Percentiles rank a stretch among this genome's conserved stretches.
phyloP scores from a whole-genome alignment of 148 eudicot species.

The Beta vulgaris region DNA sequence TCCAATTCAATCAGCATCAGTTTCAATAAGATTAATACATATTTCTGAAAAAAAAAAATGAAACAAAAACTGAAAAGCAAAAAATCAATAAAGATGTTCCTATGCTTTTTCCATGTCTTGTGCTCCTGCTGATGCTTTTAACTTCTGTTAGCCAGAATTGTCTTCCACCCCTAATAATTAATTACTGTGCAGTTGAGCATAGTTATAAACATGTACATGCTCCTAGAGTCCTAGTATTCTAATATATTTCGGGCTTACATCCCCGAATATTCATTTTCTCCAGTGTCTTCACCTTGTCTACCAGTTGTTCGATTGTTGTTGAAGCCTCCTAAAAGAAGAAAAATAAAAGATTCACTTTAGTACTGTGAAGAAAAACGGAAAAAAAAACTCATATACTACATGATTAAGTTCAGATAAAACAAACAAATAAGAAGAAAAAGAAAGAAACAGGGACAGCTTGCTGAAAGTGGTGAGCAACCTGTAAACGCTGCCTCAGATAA shows the following conservation, averaged over 20 bases:
- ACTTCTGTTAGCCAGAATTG: not conserved
- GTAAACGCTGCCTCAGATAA: slow-evolving; percentile 33
- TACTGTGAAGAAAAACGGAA: no score
- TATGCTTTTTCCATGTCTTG: not conserved
- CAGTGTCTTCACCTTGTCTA: slow-evolving; percentile 30
- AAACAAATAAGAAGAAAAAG: no score
- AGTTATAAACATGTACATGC: no score
- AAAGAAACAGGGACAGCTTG: no score
- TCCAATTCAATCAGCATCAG: not conserved
- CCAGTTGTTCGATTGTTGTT: slow-evolving; percentile 38
- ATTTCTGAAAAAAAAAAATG: not conserved
- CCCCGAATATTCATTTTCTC: slow-evolving; percentile 17
- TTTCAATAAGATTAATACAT: not conserved
- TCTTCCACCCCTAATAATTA: not conserved
- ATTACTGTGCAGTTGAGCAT: not conserved
- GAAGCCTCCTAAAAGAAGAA: slow-evolving; percentile 42
- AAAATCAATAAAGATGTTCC: not conserved
- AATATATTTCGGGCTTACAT: slow-evolving; percentile 20
- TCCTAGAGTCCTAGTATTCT: no score
- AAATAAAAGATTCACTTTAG: not conserved
- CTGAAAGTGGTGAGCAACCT: slow-evolving; percentile 28
- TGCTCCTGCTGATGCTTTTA: not conserved
- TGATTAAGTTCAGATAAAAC: no score
- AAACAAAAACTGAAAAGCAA: not conserved
- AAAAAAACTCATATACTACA: no score